These are phyloP conservation scores for Pezicula neosporulosa DNA, from an alignment of 2,329 filamentous ascomycete species.

Conservation along the genomic window DNA sequence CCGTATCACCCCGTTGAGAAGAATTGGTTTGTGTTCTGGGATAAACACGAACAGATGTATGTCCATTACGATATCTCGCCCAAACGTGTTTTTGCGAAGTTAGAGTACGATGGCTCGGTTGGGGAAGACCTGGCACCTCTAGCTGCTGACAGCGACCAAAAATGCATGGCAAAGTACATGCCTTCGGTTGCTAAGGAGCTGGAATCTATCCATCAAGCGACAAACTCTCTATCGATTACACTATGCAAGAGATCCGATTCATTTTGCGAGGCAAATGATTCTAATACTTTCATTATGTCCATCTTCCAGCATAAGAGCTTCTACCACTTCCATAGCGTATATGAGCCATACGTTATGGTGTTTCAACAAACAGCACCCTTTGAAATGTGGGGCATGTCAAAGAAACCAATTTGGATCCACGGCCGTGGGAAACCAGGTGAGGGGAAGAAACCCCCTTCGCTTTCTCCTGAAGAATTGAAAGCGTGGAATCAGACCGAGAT, in stretches of 20 bases:
- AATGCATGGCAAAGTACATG: slow-evolving; percentile 44
- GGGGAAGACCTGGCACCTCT: slow-evolving; percentile 42
- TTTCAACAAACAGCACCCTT: slow-evolving; percentile 47
- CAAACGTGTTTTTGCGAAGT: slow-evolving; percentile 43
- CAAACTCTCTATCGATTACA: slow-evolving; percentile 54
- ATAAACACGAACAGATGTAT: slow-evolving; percentile 40
- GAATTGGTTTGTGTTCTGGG: slow-evolving; percentile 63
- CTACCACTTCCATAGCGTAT: slow-evolving; percentile 44
- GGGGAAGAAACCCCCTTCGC: slow-evolving; percentile 11
- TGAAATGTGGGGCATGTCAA: slow-evolving; percentile 44
- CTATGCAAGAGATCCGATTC: slow-evolving; percentile 46
- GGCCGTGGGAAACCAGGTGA: slow-evolving; percentile 37
- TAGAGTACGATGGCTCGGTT: slow-evolving; percentile 41
- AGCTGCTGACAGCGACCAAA: slow-evolving; percentile 33
- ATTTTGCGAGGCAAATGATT: slow-evolving; percentile 35
- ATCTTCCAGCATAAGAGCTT: slow-evolving; percentile 54
- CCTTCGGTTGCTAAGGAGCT: slow-evolving; percentile 31
- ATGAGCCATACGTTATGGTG: slow-evolving; percentile 53
- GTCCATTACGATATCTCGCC: slow-evolving; percentile 51
- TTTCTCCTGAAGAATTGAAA: background rate
- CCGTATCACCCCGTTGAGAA: slow-evolving; percentile 49
- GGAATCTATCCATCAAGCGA: slow-evolving; percentile 55
- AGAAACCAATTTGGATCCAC: slow-evolving; percentile 51
- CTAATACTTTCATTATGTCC: slow-evolving; percentile 52
- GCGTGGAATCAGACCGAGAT: slow-evolving; percentile 38